phyloP scores from a whole-genome alignment of 2,329 filamentous ascomycete species.

The Sclerotinia spermophila region DNA sequence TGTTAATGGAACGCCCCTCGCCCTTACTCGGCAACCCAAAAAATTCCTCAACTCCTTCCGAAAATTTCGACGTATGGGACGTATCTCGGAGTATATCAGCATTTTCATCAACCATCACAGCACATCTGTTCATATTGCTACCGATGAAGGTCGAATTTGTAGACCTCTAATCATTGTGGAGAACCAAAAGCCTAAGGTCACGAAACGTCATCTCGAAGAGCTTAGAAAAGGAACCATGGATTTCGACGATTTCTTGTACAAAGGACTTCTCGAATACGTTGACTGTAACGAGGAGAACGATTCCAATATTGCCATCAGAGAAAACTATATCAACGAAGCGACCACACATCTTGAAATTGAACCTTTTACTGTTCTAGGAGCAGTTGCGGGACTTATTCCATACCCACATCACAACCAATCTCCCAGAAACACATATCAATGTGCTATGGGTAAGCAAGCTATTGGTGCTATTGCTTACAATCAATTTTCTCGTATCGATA shows the following conservation, averaged over 20 bases:
- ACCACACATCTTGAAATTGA: slow-evolving; percentile 97
- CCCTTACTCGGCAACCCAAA: slow-evolving; percentile 80
- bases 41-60: slow-evolving; percentile 82
- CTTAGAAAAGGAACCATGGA: slow-evolving; percentile 79
- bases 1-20: slow-evolving; percentile 92
- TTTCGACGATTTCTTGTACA: slow-evolving; percentile 90
- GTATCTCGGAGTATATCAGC: slow-evolving; percentile 93
- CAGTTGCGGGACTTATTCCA: slow-evolving; percentile 92
- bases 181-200: slow-evolving; percentile 78
- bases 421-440: slow-evolving; percentile 97
- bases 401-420: slow-evolving; percentile 99
- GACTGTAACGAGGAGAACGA: slow-evolving; percentile 99
- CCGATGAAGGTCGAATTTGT: slow-evolving; percentile 95
- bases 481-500: slow-evolving; percentile 95
- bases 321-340: slow-evolving; percentile 73
- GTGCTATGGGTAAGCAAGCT: slow-evolving; percentile 99
- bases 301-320: slow-evolving; percentile 85
- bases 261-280: slow-evolving; percentile 90
- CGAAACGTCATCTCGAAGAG: slow-evolving; percentile 70
- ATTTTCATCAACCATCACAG: slow-evolving; percentile 95
- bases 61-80: slow-evolving; percentile 79
- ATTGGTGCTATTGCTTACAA: slow-evolving; percentile 98
- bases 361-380: slow-evolving; percentile 92
- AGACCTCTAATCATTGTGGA: slow-evolving; percentile 94
- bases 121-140: slow-evolving; percentile 88